phyloP scores from a whole-genome alignment of 441 rosid species.

The Kokia cookei region DNA sequence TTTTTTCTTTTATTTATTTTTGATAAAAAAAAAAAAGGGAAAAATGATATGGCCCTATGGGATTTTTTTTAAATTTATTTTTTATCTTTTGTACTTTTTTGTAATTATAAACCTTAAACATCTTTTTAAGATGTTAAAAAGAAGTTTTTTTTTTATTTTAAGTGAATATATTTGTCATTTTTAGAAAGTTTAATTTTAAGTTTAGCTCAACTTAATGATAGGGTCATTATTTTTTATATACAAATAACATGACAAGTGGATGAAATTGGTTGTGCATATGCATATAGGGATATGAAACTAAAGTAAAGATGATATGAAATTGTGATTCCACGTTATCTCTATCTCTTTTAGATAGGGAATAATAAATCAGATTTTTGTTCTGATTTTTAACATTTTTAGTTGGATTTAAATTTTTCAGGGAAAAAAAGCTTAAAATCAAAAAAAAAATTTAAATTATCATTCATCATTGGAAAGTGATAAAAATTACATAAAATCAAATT shows the following conservation, averaged over 20 bases:
- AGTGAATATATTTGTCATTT: not conserved
- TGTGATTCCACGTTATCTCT: too few relatives aligned
- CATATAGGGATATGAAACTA: constrained; percentile 25
- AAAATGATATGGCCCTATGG: too few relatives aligned
- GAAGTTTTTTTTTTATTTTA: not conserved
- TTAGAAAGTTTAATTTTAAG: not conserved
- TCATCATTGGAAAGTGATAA: too few relatives aligned
- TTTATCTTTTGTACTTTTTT: not conserved
- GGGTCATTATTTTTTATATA: not conserved
- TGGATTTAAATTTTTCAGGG: too few relatives aligned
- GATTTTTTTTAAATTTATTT: too few relatives aligned
- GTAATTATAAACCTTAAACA: not conserved
- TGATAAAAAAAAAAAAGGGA: not conserved
- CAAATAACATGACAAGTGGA: constrained; percentile 54
- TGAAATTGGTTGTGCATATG: constrained; percentile 26
- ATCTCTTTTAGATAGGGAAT: too few relatives aligned
- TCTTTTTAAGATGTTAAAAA: not conserved
- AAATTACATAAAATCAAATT: too few relatives aligned
- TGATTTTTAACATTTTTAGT: too few relatives aligned
- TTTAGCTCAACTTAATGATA: not conserved
- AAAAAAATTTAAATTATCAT: too few relatives aligned
- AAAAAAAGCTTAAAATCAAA: too few relatives aligned
- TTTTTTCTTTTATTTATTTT: not conserved
- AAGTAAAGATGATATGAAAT: too few relatives aligned
- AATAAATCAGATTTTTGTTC: too few relatives aligned